phyloP scores from a whole-genome alignment of 306 rosid genomes.

The Medicago arabica region DNA sequence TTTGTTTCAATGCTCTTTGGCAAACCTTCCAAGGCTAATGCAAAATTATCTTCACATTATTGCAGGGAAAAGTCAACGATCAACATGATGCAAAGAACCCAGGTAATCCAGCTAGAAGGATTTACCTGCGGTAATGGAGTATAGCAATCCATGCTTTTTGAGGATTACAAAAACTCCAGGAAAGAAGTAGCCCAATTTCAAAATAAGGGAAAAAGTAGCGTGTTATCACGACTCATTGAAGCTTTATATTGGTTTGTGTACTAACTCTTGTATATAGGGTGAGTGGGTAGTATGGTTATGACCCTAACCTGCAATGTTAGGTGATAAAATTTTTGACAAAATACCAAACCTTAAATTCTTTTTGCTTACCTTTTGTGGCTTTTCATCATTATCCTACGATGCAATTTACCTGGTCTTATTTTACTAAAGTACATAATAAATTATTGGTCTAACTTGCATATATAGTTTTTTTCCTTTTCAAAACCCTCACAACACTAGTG shows the following conservation, averaged over 20 bases:
- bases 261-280: conserved; percentile 38
- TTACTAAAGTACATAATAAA: neutral
- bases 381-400: neutral
- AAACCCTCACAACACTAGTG: too few species aligned
- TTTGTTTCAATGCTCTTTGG: neutral
- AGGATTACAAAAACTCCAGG: neutral
- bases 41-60: conserved; percentile 24
- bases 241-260: conserved; percentile 13
- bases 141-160: neutral
- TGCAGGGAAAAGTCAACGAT: conserved; percentile 50
- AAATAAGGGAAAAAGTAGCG: neutral
- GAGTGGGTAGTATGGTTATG: neutral
- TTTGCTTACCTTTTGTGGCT: neutral
- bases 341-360: neutral
- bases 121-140: conserved; percentile 48
- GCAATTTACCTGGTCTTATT: neutral
- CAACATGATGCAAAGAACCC: conserved; percentile 26
- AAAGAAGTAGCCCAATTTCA: neutral
- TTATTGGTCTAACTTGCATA: neutral
- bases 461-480: too few species aligned
- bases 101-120: conserved; percentile 41
- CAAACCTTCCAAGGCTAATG: conserved; percentile 23
- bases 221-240: conserved; percentile 1
- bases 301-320: conserved; percentile 14
- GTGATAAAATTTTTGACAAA: neutral